Conservation (phyloP, 106 monocot species). For the Gastrodia elata region DNA sequence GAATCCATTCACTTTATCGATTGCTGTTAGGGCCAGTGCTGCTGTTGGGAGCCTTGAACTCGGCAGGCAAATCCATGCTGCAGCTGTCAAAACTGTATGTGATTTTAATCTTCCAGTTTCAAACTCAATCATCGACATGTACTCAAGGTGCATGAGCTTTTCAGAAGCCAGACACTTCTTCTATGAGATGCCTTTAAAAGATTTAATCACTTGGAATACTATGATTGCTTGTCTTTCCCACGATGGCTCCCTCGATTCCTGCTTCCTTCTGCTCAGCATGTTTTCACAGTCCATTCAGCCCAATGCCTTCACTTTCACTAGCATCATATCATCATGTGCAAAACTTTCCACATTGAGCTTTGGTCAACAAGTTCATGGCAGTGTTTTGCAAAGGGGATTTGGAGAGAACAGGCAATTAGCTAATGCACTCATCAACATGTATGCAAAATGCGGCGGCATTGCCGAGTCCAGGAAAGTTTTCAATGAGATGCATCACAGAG, state of each 20-base stretch:
- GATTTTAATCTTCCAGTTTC: constrained; percentile 25
- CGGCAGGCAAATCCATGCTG: constrained; percentile 50
- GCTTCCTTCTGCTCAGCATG: constrained; percentile 31
- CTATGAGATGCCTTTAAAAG: constrained; percentile 31
- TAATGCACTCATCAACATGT: constrained; percentile 76
- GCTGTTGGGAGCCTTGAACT: constrained; percentile 9
- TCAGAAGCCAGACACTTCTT: constrained; percentile 37
- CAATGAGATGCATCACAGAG: constrained; percentile 30
- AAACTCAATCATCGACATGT: constrained; percentile 63
- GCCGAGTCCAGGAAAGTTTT: constrained; percentile 34
- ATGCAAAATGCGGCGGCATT: constrained; percentile 65
- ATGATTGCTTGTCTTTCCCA: constrained; percentile 40
- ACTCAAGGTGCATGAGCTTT: constrained; percentile 41
- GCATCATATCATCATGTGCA: constrained; percentile 38
- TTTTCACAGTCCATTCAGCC: constrained; percentile 16
- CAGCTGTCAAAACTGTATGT: constrained; percentile 23
- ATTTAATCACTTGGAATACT: constrained; percentile 70
- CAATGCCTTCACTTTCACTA: constrained; percentile 52
- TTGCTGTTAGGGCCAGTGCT: constrained; percentile 42
- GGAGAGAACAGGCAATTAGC: constrained; percentile 24
- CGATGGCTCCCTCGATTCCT: constrained; percentile 15
- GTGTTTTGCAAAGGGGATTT: constrained; percentile 33
- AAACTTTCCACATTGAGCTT: constrained; percentile 28
- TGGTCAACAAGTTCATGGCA: constrained; percentile 51
- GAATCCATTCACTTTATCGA: constrained; percentile 49